phyloP scores from a whole-genome alignment of 768 basidiomycete genomes.

The Termitomyces sp. region DNA sequence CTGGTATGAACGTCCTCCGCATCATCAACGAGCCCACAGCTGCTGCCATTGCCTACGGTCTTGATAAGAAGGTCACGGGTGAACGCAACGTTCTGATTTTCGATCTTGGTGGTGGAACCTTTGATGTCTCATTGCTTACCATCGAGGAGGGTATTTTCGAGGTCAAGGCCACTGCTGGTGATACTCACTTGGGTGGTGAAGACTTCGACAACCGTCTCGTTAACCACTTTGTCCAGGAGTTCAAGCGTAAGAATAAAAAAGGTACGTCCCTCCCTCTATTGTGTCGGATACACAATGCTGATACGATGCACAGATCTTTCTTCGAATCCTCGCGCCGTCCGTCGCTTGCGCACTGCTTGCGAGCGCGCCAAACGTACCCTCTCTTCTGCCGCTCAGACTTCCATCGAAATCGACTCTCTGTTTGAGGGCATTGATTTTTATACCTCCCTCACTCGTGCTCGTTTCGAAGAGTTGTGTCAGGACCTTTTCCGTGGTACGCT shows the following conservation, averaged over 20 bases:
- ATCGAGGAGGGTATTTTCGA: conserved; percentile 98
- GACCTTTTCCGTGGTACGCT: conserved; percentile 93
- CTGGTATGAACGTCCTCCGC: conserved; percentile 93
- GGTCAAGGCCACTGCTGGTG: conserved; percentile 97
- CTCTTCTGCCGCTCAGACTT: conserved; percentile 93
- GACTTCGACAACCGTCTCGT: conserved; percentile 98
- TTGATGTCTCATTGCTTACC: conserved; percentile 94
- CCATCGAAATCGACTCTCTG: conserved; percentile 97
- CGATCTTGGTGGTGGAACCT: conserved; percentile 97
- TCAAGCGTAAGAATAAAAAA: conserved; percentile 98
- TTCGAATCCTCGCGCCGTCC: conserved; percentile 89
- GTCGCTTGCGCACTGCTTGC: conserved; percentile 96
- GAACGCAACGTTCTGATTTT: conserved; percentile 98
- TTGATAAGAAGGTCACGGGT: conserved; percentile 87
- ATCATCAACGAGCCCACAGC: conserved; percentile 99
- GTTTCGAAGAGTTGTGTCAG: conserved; percentile 95
- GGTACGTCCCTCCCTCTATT: conserved; percentile 35
- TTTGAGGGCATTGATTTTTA: conserved; percentile 99
- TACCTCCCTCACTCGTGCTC: conserved; percentile 95
- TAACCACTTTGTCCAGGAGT: conserved; percentile 94
- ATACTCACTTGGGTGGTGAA: conserved; percentile 97
- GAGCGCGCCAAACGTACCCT: conserved; percentile 99
- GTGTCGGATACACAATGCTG: background rate
- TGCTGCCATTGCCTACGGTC: conserved; percentile 97
- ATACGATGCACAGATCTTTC: conserved; percentile 62